Evolutionary conservation across 352 stramenopile species (phyloP).

Genomic region (Pythium diclinum): DNA sequence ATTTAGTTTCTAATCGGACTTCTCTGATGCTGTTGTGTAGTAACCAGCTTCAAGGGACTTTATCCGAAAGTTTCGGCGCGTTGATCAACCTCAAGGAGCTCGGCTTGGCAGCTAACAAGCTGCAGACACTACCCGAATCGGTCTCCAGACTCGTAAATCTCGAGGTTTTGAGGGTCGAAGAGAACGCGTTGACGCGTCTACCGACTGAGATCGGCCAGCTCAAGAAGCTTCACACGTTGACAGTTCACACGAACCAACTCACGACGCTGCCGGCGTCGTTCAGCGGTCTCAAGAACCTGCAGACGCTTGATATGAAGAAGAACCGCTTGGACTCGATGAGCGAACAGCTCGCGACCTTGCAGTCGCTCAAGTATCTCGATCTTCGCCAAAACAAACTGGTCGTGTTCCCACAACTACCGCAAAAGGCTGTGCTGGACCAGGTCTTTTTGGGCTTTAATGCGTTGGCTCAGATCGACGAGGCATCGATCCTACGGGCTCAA

Average conservation of each 20-base stretch:
- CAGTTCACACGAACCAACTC: conserved; percentile 63
- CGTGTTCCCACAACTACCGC: conserved; percentile 59
- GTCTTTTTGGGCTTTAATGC: conserved; percentile 79
- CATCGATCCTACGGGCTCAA: conserved; percentile 54
- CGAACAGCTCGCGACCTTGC: conserved; percentile 40
- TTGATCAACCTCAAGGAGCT: conserved; percentile 65
- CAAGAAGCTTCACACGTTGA: conserved; percentile 55
- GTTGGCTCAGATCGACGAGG: conserved; percentile 53
- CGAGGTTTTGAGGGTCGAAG: conserved; percentile 57
- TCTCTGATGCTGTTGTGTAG: conserved; percentile 27
- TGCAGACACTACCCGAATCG: conserved; percentile 52
- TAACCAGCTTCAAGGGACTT: conserved; percentile 54
- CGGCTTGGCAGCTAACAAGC: conserved; percentile 54
- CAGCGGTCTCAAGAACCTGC: conserved; percentile 40
- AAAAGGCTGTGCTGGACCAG: conserved; percentile 59
- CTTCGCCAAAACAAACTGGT: conserved; percentile 67
- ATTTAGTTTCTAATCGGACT: neutral
- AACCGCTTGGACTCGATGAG: conserved; percentile 54
- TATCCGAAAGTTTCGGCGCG: conserved; percentile 50
- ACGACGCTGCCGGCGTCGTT: conserved; percentile 46
- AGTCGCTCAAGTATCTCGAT: conserved; percentile 63
- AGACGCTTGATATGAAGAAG: conserved; percentile 77
- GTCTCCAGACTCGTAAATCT: conserved; percentile 44
- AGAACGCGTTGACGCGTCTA: conserved; percentile 52
- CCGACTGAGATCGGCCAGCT: conserved; percentile 54